phyloP scores from a whole-genome alignment of 306 rosid species.

The Quercus mongolica region DNA sequence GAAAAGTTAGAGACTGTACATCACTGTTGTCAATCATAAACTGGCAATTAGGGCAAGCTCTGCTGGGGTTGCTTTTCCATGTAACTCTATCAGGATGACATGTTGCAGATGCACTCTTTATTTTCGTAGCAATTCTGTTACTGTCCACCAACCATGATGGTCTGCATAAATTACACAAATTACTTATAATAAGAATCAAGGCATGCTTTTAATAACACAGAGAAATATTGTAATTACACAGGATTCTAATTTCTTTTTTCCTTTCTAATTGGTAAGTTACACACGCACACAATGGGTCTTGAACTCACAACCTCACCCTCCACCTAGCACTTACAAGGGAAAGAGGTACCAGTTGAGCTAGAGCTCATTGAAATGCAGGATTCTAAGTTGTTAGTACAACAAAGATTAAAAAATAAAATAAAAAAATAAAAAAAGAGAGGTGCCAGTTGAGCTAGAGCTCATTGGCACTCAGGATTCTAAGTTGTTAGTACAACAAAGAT shows the following conservation, averaged over 20 bases:
- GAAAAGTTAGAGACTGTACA: conserved; percentile 30
- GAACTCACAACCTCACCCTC: too few species aligned
- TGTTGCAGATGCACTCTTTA: conserved; percentile 64
- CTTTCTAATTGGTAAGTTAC: too few species aligned
- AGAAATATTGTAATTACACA: background rate
- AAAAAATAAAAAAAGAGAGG: background rate
- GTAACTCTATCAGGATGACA: conserved; percentile 38
- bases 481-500: background rate
- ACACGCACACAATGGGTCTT: too few species aligned
- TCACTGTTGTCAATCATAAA: conserved; percentile 73
- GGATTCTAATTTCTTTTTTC: too few species aligned
- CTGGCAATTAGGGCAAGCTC: conserved; percentile 75
- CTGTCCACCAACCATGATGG: conserved; percentile 79
- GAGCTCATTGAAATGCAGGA: background rate
- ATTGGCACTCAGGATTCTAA: background rate
- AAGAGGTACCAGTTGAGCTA: background rate
- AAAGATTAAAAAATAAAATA: background rate
- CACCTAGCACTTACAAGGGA: too few species aligned
- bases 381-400: background rate
- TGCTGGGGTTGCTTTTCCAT: conserved; percentile 82
- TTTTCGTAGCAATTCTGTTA: conserved; percentile 84
- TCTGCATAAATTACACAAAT: conserved; percentile 39
- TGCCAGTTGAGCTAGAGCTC: background rate
- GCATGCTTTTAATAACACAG: background rate
- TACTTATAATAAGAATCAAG: conserved; percentile 1